Evolutionary conservation across 805 yeast genomes (phyloP), one percentile per base, ranked within the genome.

Genomic region (Monosporozyma siamensis): DNA sequence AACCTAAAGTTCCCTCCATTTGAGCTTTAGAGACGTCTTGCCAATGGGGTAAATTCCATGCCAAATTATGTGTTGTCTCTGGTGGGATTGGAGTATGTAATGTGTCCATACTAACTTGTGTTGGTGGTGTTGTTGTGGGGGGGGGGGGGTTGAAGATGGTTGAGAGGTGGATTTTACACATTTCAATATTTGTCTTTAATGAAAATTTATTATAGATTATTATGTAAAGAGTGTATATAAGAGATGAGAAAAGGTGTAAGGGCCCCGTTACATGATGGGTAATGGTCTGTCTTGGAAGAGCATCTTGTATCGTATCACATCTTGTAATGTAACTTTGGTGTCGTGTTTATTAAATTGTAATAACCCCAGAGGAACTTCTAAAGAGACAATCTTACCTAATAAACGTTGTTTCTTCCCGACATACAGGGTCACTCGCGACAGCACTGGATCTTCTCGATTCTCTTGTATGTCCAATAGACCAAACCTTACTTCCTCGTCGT

Each of bases 21-120:
- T 70, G 70, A 88, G 78, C 77, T 37, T 68, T 64, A 14, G 81
- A 80, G 4, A 83, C 86, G 36, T 95, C 87, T 39, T 77, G 82
- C 98, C 97, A 92, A 0, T 95, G 84, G 6, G 98, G 98, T 26
- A 90, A 70, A 2, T 95, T 84, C 38, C 90, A 97, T 10, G 95
- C 85, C 1, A 90, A 95, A 0, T 97, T 96, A 62, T 92, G 97
- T 3, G 82, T 79, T 0, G 94, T 82, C 59, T 86, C 80, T 46
- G 84, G 81, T 3, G 98, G 97, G 45, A 92, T 89, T 1, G 95
- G 77, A 14, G 75, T 82, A 3, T 97, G 97, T 14, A 87, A 74
- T 32, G 55, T 66, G 15, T 41, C 42, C 38, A 34, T 34, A 7
- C 15, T 15, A 27, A n/a, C n/a, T n/a, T n/a, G n/a, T n/a, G n/a